phyloP scores from a whole-genome alignment of 2,329 filamentous ascomycete species.

The Pyrenophora seminiperda region DNA sequence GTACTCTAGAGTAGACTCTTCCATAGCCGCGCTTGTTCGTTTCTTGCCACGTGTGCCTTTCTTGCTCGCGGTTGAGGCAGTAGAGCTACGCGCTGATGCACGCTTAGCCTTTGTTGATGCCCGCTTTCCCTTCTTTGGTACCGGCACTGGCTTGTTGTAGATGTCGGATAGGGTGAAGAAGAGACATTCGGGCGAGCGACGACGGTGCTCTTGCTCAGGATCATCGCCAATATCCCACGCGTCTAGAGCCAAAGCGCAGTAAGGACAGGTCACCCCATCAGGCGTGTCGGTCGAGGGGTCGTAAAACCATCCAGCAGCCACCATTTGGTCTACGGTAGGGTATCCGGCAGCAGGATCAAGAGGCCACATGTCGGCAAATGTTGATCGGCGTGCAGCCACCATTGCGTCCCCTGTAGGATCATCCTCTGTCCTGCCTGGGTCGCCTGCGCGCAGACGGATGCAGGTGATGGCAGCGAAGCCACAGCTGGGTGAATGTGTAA shows the following conservation, averaged over 20 bases:
- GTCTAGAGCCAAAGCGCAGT: constrained; percentile 87
- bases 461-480: constrained; percentile 76
- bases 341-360: constrained; percentile 63
- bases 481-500: constrained; percentile 80
- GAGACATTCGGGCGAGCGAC: constrained; percentile 75
- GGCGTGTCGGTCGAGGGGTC: constrained; percentile 82
- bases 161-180: constrained; percentile 77
- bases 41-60: constrained; percentile 25
- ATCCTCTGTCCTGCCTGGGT: constrained; percentile 67
- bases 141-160: constrained; percentile 43
- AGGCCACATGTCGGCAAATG: constrained; percentile 85
- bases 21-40: constrained; percentile 23
- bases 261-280: constrained; percentile 88
- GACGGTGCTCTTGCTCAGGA: constrained; percentile 86
- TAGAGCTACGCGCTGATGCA: constrained; percentile 30
- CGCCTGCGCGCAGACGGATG: constrained; percentile 65
- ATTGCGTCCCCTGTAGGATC: constrained; percentile 76
- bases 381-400: constrained; percentile 76
- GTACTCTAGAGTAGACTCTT: constrained; percentile 5
- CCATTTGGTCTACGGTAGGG: constrained; percentile 69
- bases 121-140: constrained; percentile 37
- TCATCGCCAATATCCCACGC: constrained; percentile 95
- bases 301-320: constrained; percentile 92
- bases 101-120: constrained; percentile 32
- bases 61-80: constrained; percentile 19